A percentile compares a stretch with the other conserved stretches of the same genome.
Evolutionary conservation across 257 asterid species (phyloP).

Genomic region (Jacaranda mimosifolia): DNA sequence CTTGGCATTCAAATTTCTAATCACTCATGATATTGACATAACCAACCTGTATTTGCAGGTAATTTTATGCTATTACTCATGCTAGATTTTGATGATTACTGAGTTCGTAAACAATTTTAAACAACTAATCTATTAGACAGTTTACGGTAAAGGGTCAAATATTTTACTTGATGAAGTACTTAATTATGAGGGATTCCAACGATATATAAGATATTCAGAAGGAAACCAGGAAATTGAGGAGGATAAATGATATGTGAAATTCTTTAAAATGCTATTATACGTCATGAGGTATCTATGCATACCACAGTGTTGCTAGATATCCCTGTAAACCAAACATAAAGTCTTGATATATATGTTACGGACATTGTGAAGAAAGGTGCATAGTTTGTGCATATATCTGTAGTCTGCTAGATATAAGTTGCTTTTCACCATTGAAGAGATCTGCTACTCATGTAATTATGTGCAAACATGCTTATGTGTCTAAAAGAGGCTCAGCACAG

Average conservation of each 20-base stretch:
- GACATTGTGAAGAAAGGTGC: background rate
- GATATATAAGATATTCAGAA: background rate
- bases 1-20: slow-evolving; percentile 24
- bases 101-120: background rate
- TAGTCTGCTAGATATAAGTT: background rate
- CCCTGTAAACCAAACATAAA: no score
- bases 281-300: background rate
- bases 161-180: background rate
- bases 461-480: background rate
- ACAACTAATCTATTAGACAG: background rate
- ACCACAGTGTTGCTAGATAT: no score
- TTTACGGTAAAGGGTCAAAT: background rate
- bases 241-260: background rate
- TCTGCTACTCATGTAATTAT: background rate
- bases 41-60: slow-evolving; percentile 2
- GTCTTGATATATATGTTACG: background rate
- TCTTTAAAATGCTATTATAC: background rate
- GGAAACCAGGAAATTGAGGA: background rate
- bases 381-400: background rate
- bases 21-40: slow-evolving; percentile 4
- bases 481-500: background rate
- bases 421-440: slow-evolving; percentile 12
- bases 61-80: background rate
- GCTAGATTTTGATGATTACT: slow-evolving; percentile 6
- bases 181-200: background rate